phyloP scores from a whole-genome alignment of 2,329 filamentous ascomycete genomes.

The Sporothrix brasiliensis region DNA sequence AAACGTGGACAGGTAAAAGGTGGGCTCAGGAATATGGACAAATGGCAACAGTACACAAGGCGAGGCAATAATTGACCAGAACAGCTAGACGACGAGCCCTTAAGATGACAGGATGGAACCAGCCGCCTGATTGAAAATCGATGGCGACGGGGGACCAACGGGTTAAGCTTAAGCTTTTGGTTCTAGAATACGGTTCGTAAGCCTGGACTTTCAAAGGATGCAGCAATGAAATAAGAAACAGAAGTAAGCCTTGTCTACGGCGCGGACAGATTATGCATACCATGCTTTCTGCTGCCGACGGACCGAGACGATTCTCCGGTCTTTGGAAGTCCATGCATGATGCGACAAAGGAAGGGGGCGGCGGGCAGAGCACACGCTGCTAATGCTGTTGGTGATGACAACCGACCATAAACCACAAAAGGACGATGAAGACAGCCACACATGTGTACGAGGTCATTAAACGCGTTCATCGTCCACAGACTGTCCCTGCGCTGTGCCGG shows the following conservation, averaged over 20 bases:
- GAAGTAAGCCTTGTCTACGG: not conserved
- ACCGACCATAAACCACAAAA: not conserved
- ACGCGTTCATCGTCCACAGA: not conserved
- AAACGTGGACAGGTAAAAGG: not conserved
- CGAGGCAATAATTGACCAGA: not conserved
- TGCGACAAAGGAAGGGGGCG: not conserved
- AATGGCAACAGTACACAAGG: not conserved
- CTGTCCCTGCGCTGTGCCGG: not conserved
- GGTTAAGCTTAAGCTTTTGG: not conserved
- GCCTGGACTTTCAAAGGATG: too few species aligned
- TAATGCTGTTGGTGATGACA: not conserved
- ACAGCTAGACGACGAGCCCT: too few species aligned
- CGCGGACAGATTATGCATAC: not conserved
- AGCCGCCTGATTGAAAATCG: not conserved
- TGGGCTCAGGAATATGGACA: not conserved
- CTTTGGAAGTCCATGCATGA: not conserved
- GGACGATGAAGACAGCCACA: not conserved
- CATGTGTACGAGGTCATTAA: not conserved
- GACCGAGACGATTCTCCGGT: not conserved
- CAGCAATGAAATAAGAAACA: not conserved
- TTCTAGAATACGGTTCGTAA: not conserved
- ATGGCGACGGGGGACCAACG: not conserved
- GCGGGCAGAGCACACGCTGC: not conserved
- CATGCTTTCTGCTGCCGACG: not conserved
- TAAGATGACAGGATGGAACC: not conserved